Percentiles rank a stretch among this genome's conserved stretches.
Evolutionary conservation across 148 eudicot genomes (phyloP).

Genomic region (Oxyria digyna): DNA sequence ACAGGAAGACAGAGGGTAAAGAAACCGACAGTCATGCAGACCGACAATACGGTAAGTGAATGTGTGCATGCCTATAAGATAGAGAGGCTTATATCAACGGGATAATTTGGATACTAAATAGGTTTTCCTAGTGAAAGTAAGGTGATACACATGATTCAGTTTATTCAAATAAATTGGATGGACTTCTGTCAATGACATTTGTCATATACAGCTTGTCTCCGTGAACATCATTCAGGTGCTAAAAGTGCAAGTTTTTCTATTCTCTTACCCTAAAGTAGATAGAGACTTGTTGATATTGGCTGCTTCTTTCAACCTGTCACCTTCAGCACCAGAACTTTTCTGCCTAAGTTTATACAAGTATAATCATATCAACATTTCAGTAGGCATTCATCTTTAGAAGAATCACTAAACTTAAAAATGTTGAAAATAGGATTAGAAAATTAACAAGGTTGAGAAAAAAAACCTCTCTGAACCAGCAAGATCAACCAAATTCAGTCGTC

Average conservation of each 20-base stretch:
- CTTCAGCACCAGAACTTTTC: slow-evolving; percentile 66
- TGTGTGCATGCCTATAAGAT: background rate
- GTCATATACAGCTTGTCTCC: background rate
- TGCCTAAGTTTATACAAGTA: slow-evolving; percentile 27
- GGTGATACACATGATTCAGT: no score
- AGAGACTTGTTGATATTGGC: slow-evolving; percentile 60
- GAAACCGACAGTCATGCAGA: background rate
- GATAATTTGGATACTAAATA: no score
- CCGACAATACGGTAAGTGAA: background rate
- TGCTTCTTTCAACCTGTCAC: slow-evolving; percentile 64
- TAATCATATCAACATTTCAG: background rate
- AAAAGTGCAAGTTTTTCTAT: background rate
- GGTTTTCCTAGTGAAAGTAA: no score
- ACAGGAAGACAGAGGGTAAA: background rate
- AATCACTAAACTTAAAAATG: background rate
- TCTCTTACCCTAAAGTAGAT: slow-evolving; percentile 52
- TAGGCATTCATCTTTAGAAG: background rate
- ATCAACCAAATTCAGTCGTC: slow-evolving; percentile 57
- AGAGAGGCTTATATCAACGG: background rate
- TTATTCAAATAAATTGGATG: no score
- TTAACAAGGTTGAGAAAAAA: slow-evolving; percentile 7
- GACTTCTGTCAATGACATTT: no score
- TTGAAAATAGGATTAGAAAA: background rate
- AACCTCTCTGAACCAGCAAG: slow-evolving; percentile 74
- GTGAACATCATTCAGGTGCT: background rate